Percentiles rank a stretch among this genome's conserved stretches.
These are phyloP conservation scores for Quercus mongolica DNA, from an alignment of 306 rosid genomes.

Conservation along the genomic window DNA sequence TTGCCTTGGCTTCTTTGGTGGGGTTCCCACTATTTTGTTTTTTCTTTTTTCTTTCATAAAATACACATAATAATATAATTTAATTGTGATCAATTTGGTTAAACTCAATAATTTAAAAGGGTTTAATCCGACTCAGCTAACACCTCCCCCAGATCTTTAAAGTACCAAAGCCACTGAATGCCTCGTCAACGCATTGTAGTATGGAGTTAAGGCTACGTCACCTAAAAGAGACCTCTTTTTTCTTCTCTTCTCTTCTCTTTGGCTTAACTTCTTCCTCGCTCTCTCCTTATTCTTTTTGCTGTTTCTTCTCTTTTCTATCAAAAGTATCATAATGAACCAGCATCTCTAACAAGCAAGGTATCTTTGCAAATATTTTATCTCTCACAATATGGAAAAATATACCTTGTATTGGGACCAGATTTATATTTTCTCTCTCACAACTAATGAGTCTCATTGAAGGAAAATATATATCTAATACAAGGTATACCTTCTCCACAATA, in stretches of 20 bases:
- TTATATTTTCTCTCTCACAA: fast-evolving
- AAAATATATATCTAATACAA: too few species aligned
- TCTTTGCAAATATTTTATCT: neutral
- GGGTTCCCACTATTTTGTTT: neutral
- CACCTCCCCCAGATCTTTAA: neutral
- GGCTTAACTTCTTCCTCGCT: neutral
- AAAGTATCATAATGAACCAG: neutral
- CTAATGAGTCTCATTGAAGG: too few species aligned
- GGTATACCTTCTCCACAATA: too few species aligned
- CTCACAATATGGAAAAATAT: too few species aligned
- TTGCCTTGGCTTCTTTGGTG: neutral
- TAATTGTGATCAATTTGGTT: neutral
- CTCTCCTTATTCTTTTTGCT: neutral
- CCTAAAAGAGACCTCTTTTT: neutral
- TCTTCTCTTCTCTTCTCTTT: neutral
- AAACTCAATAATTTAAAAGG: neutral
- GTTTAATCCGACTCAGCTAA: neutral
- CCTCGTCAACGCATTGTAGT: neutral
- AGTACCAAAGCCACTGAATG: neutral
- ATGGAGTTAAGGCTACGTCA: neutral
- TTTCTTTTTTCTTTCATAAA: neutral
- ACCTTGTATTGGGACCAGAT: fast-evolving
- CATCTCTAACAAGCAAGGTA: neutral
- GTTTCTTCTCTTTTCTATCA: neutral
- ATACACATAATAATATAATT: too few species aligned